These are phyloP conservation scores for Pseudocercospora fijiensis DNA, from an alignment of 2,329 filamentous ascomycete species.

Conservation along the genomic window DNA sequence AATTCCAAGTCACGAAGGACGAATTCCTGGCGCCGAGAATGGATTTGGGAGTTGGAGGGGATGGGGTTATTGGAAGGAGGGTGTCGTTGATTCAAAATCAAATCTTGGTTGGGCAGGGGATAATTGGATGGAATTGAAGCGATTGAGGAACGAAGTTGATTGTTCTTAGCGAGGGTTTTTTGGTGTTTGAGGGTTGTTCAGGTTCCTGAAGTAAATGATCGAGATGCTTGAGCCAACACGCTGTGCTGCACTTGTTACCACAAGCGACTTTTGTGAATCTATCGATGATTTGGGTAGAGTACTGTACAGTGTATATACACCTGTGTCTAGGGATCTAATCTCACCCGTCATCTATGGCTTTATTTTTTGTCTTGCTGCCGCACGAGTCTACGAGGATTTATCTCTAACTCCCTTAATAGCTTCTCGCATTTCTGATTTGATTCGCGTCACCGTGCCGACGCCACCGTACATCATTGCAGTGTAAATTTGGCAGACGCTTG, in stretches of 20 bases:
- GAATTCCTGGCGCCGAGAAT: slow-evolving; percentile 22
- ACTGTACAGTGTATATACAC: not conserved
- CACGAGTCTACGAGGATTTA: not conserved
- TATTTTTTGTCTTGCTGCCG: not conserved
- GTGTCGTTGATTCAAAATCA: slow-evolving; percentile 28
- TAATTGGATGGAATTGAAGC: slow-evolving; percentile 35
- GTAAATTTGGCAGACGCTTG: slow-evolving; percentile 68
- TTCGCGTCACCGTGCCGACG: slow-evolving; percentile 58
- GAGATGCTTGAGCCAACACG: not conserved
- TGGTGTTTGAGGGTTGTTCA: not conserved
- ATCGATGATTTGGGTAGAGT: not conserved
- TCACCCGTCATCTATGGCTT: not conserved
- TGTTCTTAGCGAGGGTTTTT: not conserved
- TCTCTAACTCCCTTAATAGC: slow-evolving; percentile 33
- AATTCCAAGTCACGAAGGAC: slow-evolving; percentile 17
- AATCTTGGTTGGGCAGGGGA: slow-evolving; percentile 27
- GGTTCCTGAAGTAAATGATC: not conserved
- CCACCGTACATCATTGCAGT: slow-evolving; percentile 70
- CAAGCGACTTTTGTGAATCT: not conserved
- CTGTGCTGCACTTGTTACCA: not conserved
- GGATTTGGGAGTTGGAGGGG: slow-evolving; percentile 32
- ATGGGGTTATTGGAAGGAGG: slow-evolving; percentile 32
- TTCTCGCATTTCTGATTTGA: slow-evolving; percentile 53
- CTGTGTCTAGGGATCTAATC: not conserved
- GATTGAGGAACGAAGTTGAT: not conserved